Percentiles rank a stretch among this genome's conserved stretches.
phyloP scores from a whole-genome alignment of 2,329 filamentous ascomycete genomes.

The Pseudogymnoascus sp. region DNA sequence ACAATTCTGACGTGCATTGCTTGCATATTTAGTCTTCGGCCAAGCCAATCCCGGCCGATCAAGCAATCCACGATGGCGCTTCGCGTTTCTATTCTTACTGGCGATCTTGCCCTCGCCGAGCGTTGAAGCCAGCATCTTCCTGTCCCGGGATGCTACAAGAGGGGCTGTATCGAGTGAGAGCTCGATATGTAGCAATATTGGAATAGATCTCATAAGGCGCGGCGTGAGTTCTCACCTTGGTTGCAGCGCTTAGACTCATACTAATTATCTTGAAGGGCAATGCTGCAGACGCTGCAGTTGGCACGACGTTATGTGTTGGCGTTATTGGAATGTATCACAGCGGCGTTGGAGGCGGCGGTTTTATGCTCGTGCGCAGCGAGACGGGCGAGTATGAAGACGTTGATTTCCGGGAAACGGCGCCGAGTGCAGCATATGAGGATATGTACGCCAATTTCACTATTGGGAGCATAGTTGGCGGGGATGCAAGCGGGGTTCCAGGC shows the following conservation, averaged over 20 bases:
- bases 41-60: not conserved
- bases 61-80: not conserved
- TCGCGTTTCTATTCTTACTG: slow-evolving; percentile 26
- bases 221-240: slow-evolving; percentile 32
- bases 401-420: slow-evolving; percentile 85
- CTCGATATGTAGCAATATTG: slow-evolving; percentile 44
- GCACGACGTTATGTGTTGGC: slow-evolving; percentile 67
- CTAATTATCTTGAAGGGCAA: slow-evolving; percentile 45
- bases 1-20: not conserved
- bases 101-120: slow-evolving; percentile 36
- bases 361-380: slow-evolving; percentile 69
- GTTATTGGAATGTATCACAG: slow-evolving; percentile 71
- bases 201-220: slow-evolving; percentile 41
- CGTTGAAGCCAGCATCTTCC: slow-evolving; percentile 33
- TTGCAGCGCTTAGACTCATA: slow-evolving; percentile 10
- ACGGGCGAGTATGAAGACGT: slow-evolving; percentile 77
- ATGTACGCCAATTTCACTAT: slow-evolving; percentile 73
- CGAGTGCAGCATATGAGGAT: slow-evolving; percentile 69
- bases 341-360: slow-evolving; percentile 85
- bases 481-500: slow-evolving; percentile 65
- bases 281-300: slow-evolving; percentile 69
- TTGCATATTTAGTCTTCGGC: not conserved
- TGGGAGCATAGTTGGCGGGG: slow-evolving; percentile 63
- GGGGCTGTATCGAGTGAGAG: slow-evolving; percentile 49
- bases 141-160: not conserved